phyloP scores from a whole-genome alignment of 2,329 filamentous ascomycete species.

The Neofusicoccum kwambonambiense region DNA sequence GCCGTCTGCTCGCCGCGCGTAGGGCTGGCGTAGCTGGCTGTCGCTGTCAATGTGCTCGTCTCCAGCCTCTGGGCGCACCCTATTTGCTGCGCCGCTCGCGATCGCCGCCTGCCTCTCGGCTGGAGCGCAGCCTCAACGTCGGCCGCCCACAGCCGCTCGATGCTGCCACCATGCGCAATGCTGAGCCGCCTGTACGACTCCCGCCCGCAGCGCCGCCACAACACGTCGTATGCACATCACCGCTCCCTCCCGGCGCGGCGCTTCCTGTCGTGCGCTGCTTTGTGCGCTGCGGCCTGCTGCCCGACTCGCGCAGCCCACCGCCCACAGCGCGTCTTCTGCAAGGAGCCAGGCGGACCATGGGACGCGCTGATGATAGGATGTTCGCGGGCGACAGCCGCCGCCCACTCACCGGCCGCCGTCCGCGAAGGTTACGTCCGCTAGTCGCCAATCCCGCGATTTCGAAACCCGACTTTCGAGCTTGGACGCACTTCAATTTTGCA shows the following conservation, averaged over 20 bases:
- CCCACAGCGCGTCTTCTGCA: too few relatives aligned
- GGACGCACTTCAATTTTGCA: neutral
- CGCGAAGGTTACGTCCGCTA: neutral
- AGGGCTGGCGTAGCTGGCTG: neutral
- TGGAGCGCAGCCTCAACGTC: neutral
- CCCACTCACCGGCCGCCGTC: neutral
- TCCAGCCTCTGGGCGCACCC: neutral
- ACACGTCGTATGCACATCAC: neutral
- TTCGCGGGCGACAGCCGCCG: neutral
- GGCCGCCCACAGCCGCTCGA: neutral
- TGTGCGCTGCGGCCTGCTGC: neutral
- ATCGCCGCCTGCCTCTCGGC: too few relatives aligned
- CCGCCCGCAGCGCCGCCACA: neutral
- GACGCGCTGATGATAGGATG: too few relatives aligned
- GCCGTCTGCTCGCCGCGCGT: constrained; percentile 47
- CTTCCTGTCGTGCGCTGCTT: neutral
- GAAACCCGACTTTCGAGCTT: neutral
- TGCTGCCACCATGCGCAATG: neutral
- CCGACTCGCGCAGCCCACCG: too few relatives aligned
- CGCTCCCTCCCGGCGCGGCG: neutral
- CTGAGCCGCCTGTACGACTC: neutral
- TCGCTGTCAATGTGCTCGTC: neutral
- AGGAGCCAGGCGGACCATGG: too few relatives aligned
- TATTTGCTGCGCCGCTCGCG: constrained; percentile 4
- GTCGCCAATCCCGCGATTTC: neutral